These are phyloP conservation scores for Penicillium brevicompactum DNA, from an alignment of 2,329 filamentous ascomycete genomes.

Conservation along the genomic window DNA sequence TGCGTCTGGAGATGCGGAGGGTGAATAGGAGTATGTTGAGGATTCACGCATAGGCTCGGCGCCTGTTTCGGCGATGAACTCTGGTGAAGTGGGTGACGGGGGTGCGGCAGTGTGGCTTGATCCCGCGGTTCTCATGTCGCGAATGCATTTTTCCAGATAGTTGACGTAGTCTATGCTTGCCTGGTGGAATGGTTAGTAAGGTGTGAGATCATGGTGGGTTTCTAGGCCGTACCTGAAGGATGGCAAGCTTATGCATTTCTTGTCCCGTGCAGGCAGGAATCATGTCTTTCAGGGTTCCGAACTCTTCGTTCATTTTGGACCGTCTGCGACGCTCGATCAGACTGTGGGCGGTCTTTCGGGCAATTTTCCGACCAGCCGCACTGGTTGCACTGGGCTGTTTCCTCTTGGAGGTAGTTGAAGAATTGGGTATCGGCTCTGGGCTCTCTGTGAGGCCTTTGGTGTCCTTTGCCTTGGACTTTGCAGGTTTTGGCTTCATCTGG, in stretches of 20 bases:
- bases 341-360: conserved; percentile 93
- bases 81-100: conserved; percentile 39
- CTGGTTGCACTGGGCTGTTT: conserved; percentile 76
- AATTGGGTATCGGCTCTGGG: conserved; percentile 26
- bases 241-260: conserved; percentile 97
- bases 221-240: conserved; percentile 71
- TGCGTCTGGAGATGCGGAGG: conserved; percentile 40
- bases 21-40: conserved; percentile 33
- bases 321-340: conserved; percentile 86
- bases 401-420: conserved; percentile 60
- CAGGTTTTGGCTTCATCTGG: conserved; percentile 79
- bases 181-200: conserved; percentile 48
- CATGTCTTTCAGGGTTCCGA: conserved; percentile 89
- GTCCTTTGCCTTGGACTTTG: conserved; percentile 37
- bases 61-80: conserved; percentile 29
- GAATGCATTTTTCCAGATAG: conserved; percentile 87
- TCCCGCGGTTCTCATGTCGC: conserved; percentile 68
- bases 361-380: conserved; percentile 89
- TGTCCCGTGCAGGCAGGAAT: conserved; percentile 90
- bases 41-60: conserved; percentile 14
- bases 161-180: conserved; percentile 95
- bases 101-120: conserved; percentile 25
- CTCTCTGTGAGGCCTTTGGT: conserved; percentile 20
- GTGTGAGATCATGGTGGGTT: conserved; percentile 7
- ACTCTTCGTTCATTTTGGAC: conserved; percentile 99